These are phyloP conservation scores for Russula dissimulans DNA, from an alignment of 768 basidiomycete species.

Conservation along the genomic window DNA sequence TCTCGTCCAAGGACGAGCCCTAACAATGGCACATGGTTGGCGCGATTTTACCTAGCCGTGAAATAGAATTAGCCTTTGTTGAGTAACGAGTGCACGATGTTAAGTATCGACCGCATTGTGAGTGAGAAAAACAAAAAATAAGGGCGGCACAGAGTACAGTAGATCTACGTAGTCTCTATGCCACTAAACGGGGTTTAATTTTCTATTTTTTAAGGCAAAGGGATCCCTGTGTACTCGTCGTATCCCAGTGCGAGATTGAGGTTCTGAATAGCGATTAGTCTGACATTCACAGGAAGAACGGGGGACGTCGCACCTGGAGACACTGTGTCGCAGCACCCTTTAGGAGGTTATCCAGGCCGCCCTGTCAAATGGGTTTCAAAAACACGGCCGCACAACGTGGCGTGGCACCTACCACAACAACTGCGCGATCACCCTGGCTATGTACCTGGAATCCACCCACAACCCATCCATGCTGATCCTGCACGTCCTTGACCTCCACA, in stretches of 20 bases:
- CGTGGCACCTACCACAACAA: conserved; percentile 67
- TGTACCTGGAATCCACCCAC: conserved; percentile 94
- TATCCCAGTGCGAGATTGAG: conserved; percentile 84
- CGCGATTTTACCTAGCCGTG: not conserved
- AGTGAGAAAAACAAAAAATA: not conserved
- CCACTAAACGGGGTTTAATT: not conserved
- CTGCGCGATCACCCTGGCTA: conserved; percentile 78
- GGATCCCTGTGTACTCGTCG: conserved; percentile 77
- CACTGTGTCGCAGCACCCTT: conserved; percentile 99
- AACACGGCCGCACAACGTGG: not conserved
- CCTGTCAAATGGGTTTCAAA: conserved; percentile 36
- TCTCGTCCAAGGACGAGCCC: not conserved
- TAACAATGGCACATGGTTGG: not conserved
- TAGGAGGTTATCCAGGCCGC: conserved; percentile 90
- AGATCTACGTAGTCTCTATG: no score
- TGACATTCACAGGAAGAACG: not conserved
- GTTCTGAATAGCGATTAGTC: conserved; percentile 44
- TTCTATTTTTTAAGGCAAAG: conserved; percentile 21
- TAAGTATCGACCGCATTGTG: not conserved
- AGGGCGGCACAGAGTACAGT: no score
- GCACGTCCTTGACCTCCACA: conserved; percentile 64
- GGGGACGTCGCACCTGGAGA: conserved; percentile 57
- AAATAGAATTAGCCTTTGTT: not conserved
- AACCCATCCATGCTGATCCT: conserved; percentile 79
- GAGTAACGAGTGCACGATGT: no score